Conservation (phyloP, 805 yeast genomes). For the Metschnikowia santaceciliae region DNA sequence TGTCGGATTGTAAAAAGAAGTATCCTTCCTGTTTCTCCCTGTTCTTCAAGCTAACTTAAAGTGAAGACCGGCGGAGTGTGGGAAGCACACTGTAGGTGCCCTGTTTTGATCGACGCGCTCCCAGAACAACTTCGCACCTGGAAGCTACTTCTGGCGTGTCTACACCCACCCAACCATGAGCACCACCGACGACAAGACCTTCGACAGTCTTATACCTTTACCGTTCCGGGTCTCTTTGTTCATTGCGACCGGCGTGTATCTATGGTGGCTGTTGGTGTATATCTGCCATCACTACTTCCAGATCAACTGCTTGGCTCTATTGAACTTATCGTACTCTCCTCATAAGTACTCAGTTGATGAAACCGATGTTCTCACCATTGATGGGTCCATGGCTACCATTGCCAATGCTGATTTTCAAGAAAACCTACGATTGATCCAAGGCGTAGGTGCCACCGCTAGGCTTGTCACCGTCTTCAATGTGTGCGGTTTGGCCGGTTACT, state of each 20-base stretch:
- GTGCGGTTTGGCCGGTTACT: constrained; percentile 17
- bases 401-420: constrained; percentile 29
- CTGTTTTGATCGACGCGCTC: neutral
- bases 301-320: constrained; percentile 44
- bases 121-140: neutral
- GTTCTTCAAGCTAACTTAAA: neutral
- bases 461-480: constrained; percentile 22
- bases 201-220: constrained; percentile 32
- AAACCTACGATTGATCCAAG: constrained; percentile 27
- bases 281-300: constrained; percentile 31
- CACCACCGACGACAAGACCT: constrained; percentile 8
- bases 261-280: constrained; percentile 50
- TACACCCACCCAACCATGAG: neutral
- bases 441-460: constrained; percentile 32
- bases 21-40: no score
- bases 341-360: constrained; percentile 29
- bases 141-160: neutral
- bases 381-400: constrained; percentile 33
- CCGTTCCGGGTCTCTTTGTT: constrained; percentile 47
- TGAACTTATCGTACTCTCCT: constrained; percentile 38
- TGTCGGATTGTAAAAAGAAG: neutral
- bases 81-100: neutral
- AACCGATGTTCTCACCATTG: constrained; percentile 19
- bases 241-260: constrained; percentile 45
- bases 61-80: neutral